Evolutionary conservation across 2,329 filamentous ascomycete species (phyloP).

Genomic region (Emergomyces africanus): DNA sequence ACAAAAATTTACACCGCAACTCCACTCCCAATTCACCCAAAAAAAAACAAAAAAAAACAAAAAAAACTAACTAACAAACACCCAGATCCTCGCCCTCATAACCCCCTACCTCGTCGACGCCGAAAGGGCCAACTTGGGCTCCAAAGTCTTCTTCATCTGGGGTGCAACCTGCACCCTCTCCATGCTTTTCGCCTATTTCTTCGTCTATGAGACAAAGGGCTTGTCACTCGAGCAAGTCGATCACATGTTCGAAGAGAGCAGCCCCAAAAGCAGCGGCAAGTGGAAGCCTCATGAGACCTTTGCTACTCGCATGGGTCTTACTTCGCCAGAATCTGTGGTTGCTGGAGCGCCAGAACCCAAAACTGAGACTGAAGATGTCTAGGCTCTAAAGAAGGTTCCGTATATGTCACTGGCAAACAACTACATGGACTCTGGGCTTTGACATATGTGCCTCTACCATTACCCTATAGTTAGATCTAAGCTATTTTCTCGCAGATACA

Average conservation of each 20-base stretch:
- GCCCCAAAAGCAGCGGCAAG: conserved; percentile 9
- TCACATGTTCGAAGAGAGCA: conserved; percentile 16
- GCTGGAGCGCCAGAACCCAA: background rate
- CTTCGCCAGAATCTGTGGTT: conserved; percentile 8
- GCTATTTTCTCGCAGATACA: background rate
- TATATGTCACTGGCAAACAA: background rate
- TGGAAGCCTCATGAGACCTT: conserved; percentile 15
- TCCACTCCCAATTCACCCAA: too few species aligned
- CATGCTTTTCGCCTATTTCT: conserved; percentile 21
- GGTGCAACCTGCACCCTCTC: conserved; percentile 25
- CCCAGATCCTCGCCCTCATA: conserved; percentile 33
- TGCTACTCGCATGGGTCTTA: conserved; percentile 14
- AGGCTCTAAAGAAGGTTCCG: background rate
- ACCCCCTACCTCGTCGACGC: conserved; percentile 35
- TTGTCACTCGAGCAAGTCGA: conserved; percentile 18
- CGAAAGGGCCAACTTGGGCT: conserved; percentile 28
- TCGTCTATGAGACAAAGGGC: conserved; percentile 17
- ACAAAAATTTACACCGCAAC: background rate
- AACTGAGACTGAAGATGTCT: background rate
- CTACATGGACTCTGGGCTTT: background rate
- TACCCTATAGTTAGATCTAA: background rate
- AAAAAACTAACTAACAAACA: background rate
- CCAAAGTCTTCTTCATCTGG: conserved; percentile 38
- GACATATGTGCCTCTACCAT: background rate
- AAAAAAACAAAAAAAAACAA: too few species aligned